Evolutionary conservation across 148 eudicot species (phyloP).

Genomic region (Rhododendron griersonianum): DNA sequence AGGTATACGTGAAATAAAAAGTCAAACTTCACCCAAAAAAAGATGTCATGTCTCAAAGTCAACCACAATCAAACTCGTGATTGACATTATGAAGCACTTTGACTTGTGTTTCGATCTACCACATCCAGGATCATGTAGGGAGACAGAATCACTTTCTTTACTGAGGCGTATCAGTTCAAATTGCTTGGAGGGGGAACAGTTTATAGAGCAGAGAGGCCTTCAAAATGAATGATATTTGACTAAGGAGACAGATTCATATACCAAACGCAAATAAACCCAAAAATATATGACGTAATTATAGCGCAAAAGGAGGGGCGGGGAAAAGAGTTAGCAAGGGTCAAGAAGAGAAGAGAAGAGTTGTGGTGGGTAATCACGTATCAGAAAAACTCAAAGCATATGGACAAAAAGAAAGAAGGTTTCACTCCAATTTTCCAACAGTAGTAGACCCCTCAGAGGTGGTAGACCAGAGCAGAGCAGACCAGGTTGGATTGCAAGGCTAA

Average conservation of each 20-base stretch:
- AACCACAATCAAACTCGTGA: background rate
- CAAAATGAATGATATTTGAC: background rate
- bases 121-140: background rate
- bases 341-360: background rate
- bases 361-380: background rate
- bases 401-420: background rate
- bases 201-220: background rate
- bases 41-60: background rate
- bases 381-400: background rate
- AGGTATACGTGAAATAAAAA: background rate
- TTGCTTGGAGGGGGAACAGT: background rate
- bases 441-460: background rate
- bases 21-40: background rate
- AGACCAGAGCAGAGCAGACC: background rate
- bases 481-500: background rate
- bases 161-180: background rate
- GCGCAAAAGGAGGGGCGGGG: background rate
- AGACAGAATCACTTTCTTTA: background rate
- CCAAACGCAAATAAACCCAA: background rate
- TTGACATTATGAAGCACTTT: background rate
- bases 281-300: background rate
- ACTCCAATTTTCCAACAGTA: background rate
- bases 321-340: background rate
- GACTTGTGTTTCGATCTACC: background rate
- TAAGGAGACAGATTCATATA: background rate